A percentile compares a stretch with the other conserved stretches of the same genome.
Evolutionary conservation across 768 basidiomycete species (phyloP).

Genomic region (Pleurotus citrinopileatus): DNA sequence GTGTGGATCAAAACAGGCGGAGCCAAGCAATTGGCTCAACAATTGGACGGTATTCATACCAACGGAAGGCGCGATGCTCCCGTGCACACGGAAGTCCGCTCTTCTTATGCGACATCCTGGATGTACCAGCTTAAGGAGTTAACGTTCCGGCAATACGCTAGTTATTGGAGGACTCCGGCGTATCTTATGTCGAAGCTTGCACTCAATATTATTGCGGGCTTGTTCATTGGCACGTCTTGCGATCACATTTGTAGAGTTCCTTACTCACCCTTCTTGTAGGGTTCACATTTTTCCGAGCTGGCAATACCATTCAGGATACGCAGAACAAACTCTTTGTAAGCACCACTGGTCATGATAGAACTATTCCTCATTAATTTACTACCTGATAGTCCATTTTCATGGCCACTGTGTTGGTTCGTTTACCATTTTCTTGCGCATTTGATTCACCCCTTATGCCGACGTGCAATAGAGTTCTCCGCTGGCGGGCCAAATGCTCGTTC

Average conservation of each 20-base stretch:
- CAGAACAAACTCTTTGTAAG: constrained; percentile 67
- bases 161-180: constrained; percentile 56
- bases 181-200: constrained; percentile 60
- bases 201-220: constrained; percentile 50
- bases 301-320: constrained; percentile 51
- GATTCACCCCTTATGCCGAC: constrained; percentile 3
- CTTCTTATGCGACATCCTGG: constrained; percentile 56
- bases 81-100: constrained; percentile 31
- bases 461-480: constrained; percentile 39
- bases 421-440: too few relatives aligned
- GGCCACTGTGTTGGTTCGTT: constrained; percentile 37
- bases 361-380: constrained; percentile 1
- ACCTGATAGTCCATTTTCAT: constrained; percentile 52
- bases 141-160: constrained; percentile 38
- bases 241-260: not conserved
- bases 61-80: constrained; percentile 43
- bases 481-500: constrained; percentile 61
- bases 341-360: constrained; percentile 13
- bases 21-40: constrained; percentile 25
- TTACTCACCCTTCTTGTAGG: constrained; percentile 11
- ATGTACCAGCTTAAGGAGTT: constrained; percentile 42
- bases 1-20: constrained; percentile 58
- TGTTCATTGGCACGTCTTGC: constrained; percentile 38
- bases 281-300: constrained; percentile 61
- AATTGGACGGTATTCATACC: constrained; percentile 45